These are phyloP conservation scores for Epithemia pelagica DNA, from an alignment of 108 stramenopile species.

Conservation along the genomic window DNA sequence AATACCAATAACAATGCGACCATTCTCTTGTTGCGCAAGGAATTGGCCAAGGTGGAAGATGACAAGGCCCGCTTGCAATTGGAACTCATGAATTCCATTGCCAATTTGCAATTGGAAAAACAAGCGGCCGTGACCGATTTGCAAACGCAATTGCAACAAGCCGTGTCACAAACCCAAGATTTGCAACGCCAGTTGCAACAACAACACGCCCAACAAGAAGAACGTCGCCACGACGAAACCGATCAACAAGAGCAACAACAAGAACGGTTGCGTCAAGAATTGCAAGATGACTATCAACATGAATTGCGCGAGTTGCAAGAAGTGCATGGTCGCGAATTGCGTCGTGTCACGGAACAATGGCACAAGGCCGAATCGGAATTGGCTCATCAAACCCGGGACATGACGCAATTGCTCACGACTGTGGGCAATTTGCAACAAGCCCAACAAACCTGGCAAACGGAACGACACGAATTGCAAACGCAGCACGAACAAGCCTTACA, in stretches of 20 bases:
- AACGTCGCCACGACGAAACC: neutral
- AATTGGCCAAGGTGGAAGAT: constrained; percentile 13
- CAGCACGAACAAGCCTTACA: too few relatives aligned
- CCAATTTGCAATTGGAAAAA: constrained; percentile 7
- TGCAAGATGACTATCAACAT: neutral
- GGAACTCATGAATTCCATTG: constrained; percentile 21
- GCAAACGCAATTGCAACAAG: constrained; percentile 2
- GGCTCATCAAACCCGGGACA: neutral
- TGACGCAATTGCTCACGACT: neutral
- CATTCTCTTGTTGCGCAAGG: constrained; percentile 14
- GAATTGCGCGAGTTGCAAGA: neutral
- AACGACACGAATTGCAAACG: neutral
- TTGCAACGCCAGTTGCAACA: neutral
- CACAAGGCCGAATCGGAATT: neutral
- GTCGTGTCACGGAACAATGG: neutral
- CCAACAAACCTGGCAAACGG: neutral
- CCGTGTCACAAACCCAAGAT: neutral
- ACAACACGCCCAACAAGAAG: constrained; percentile 4
- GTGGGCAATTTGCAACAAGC: neutral
- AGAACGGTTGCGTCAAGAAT: neutral
- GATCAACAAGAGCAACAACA: constrained; percentile 1
- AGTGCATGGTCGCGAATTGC: neutral
- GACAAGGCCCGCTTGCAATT: constrained; percentile 19
- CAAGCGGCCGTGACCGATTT: neutral
- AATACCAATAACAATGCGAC: too few relatives aligned